phyloP scores from a whole-genome alignment of 768 basidiomycete species.

The Boletus bicolor region DNA sequence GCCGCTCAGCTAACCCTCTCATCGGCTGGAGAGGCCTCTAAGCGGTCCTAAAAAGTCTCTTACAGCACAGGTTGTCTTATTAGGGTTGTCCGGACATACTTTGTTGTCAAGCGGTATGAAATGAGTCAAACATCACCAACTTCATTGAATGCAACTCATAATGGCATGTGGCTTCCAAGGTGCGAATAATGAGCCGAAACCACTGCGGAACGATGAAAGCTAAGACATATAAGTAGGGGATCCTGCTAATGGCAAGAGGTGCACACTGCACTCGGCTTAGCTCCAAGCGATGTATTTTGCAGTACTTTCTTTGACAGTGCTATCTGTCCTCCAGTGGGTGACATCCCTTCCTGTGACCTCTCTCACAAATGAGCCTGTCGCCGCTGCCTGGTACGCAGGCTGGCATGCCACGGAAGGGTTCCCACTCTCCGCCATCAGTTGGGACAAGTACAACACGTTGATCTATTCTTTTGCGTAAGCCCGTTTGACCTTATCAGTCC shows the following conservation, averaged over 20 bases:
- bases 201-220: neutral
- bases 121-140: no score
- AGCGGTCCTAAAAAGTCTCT: no score
- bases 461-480: constrained; percentile 66
- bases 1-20: no score
- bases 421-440: constrained; percentile 52
- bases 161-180: neutral
- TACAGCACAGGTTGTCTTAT: no score
- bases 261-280: neutral
- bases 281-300: neutral
- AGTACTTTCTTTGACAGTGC: neutral
- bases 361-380: constrained; percentile 27
- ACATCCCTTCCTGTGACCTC: neutral
- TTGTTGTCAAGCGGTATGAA: no score
- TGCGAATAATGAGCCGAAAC: neutral
- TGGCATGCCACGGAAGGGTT: constrained; percentile 54
- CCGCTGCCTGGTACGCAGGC: constrained; percentile 64
- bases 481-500: neutral
- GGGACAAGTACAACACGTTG: constrained; percentile 71
- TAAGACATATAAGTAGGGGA: constrained; percentile 6
- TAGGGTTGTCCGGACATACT: no score
- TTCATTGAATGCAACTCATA: no score
- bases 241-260: neutral
- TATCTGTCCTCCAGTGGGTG: constrained; percentile 1
- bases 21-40: no score